Percentiles rank a stretch among this genome's conserved stretches.
Evolutionary conservation across 495 filamentous ascomycete genomes (phyloP).

Genomic region (Gamarada debralockiae): DNA sequence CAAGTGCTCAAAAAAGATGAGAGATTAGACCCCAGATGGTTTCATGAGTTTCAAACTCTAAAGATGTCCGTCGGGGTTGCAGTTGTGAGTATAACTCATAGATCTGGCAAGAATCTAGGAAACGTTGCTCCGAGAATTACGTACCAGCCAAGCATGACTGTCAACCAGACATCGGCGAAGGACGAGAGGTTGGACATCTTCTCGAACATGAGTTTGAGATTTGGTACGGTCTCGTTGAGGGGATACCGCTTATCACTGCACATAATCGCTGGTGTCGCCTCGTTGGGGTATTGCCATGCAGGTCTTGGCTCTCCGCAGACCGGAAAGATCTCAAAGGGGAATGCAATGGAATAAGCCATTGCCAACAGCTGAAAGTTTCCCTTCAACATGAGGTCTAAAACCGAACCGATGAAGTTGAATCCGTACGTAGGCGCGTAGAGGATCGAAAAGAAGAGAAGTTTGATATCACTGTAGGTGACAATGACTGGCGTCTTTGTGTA

Average conservation of each 20-base stretch:
- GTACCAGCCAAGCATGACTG: conserved; percentile 37
- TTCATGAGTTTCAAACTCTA: too few species aligned
- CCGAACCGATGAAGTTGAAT: conserved; percentile 29
- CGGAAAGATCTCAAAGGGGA: background rate
- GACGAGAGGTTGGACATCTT: conserved; percentile 32
- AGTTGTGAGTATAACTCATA: too few species aligned
- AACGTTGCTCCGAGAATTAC: too few species aligned
- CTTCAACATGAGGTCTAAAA: conserved; percentile 23
- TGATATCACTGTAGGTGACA: conserved; percentile 30
- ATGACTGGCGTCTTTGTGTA: conserved; percentile 30
- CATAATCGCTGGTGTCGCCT: conserved; percentile 38
- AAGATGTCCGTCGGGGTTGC: too few species aligned
- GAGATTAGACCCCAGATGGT: too few species aligned
- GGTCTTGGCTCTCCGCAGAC: conserved; percentile 13
- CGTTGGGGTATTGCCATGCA: conserved; percentile 38
- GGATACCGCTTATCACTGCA: conserved; percentile 43
- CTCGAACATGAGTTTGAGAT: conserved; percentile 32
- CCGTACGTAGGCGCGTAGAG: conserved; percentile 32
- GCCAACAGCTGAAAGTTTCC: background rate
- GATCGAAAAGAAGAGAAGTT: conserved; percentile 28
- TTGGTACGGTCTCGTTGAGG: conserved; percentile 34
- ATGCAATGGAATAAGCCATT: background rate
- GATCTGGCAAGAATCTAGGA: too few species aligned
- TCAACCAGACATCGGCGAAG: conserved; percentile 42
- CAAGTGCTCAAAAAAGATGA: too few species aligned